These are phyloP conservation scores for Candida anglica DNA, from an alignment of 805 yeast genomes.

Conservation along the genomic window DNA sequence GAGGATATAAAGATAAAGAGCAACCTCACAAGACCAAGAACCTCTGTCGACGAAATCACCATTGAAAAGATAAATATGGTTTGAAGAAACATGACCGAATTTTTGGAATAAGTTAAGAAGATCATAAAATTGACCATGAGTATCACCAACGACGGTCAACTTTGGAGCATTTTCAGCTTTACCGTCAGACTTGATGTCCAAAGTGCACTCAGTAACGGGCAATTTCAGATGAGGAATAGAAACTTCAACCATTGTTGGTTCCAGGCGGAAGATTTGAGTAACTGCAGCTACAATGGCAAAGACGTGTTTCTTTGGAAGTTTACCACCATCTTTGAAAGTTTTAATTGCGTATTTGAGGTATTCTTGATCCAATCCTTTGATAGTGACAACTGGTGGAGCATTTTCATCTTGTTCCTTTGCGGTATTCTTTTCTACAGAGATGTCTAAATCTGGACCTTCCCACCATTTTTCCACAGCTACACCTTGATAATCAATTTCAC, in stretches of 20 bases:
- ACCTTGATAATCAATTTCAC: slow-evolving; percentile 43
- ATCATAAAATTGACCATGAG: slow-evolving; percentile 96
- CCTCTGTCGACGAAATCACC: slow-evolving; percentile 99
- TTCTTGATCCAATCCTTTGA: slow-evolving; percentile 41
- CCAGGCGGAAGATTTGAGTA: slow-evolving; percentile 56
- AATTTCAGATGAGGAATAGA: slow-evolving; percentile 33
- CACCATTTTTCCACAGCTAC: slow-evolving; percentile 51
- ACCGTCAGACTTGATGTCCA: neutral
- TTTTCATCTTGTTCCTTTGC: slow-evolving; percentile 16
- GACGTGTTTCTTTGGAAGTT: slow-evolving; percentile 76
- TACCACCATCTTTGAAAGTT: slow-evolving; percentile 69
- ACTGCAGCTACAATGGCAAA: slow-evolving; percentile 77
- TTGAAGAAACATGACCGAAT: slow-evolving; percentile 65
- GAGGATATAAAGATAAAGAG: slow-evolving; percentile 69
- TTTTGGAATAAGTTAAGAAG: slow-evolving; percentile 71
- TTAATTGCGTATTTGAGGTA: slow-evolving; percentile 66
- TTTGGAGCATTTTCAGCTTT: slow-evolving; percentile 26
- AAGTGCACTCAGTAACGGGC: slow-evolving; percentile 1
- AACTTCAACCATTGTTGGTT: slow-evolving; percentile 75
- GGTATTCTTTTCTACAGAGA: slow-evolving; percentile 25
- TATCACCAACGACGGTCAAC: slow-evolving; percentile 92
- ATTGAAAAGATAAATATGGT: slow-evolving; percentile 80
- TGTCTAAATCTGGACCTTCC: slow-evolving; percentile 53
- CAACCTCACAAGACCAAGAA: slow-evolving; percentile 97
- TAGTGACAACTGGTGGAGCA: slow-evolving; percentile 13